Conservation (phyloP, 345 rosid species). For the Capsella bursapastoris region DNA sequence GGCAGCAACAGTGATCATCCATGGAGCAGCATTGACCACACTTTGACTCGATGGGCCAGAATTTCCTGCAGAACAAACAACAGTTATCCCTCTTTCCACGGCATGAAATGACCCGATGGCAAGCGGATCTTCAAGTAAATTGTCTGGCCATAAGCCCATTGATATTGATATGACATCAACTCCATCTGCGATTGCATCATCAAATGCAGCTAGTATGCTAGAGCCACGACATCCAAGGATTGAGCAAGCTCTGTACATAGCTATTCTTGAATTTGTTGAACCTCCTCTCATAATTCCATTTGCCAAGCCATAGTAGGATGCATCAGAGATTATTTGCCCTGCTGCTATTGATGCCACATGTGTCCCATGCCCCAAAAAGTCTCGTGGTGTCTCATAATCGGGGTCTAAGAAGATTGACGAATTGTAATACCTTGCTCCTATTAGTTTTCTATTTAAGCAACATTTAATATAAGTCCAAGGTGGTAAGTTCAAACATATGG, state of each 20-base stretch:
- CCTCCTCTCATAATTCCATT: constrained; percentile 45
- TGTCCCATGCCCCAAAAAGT: constrained; percentile 40
- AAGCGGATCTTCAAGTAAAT: constrained; percentile 38
- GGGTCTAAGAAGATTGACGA: constrained; percentile 40
- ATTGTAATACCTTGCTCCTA: constrained; percentile 44
- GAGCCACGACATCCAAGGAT: constrained; percentile 35
- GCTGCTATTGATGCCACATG: constrained; percentile 45
- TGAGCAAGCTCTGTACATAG: constrained; percentile 42
- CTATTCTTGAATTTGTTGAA: constrained; percentile 40
- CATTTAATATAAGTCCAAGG: constrained; percentile 7
- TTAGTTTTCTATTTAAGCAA: constrained; percentile 30
- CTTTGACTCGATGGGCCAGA: constrained; percentile 52
- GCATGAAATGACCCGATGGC: constrained; percentile 50
- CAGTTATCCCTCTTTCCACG: constrained; percentile 44
- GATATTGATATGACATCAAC: constrained; percentile 43
- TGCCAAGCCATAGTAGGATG: constrained; percentile 42
- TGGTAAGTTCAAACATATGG: constrained; percentile 1
- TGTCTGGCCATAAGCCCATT: constrained; percentile 30
- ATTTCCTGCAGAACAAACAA: constrained; percentile 52
- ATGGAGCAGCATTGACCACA: constrained; percentile 59
- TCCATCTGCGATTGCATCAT: constrained; percentile 44
- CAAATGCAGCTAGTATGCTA: constrained; percentile 44
- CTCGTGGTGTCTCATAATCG: constrained; percentile 42
- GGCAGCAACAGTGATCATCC: constrained; percentile 64
- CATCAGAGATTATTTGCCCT: constrained; percentile 33